Base-by-base conservation (phyloP, 2,329 filamentous ascomycete species). In the Thermomyces lanuginosus region DNA sequence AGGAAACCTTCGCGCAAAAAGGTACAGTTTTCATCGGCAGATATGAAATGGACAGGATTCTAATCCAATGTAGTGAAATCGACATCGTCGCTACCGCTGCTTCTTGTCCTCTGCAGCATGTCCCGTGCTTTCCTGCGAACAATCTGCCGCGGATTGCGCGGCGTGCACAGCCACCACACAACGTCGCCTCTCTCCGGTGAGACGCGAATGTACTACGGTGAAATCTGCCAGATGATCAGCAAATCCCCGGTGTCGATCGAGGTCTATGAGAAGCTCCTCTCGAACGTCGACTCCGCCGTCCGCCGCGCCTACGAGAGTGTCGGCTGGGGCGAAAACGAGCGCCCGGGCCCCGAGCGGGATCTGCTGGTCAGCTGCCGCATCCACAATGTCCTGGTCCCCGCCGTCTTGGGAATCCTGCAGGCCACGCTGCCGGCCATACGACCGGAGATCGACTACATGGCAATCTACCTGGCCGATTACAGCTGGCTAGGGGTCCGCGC, bases 401-500 rank as follows among this genome's bases (percentile, higher is more conserved):
- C 60, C 0, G 56, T 69, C 0, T 45, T 51, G 12, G 50, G 51
- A 4, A 46, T 72, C 2, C 45, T 72, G 1, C 57, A 52, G 1
- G 57, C 55, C 11, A 57, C 53, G 0, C 51, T 82, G 15, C 59
- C 58, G 0, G 58, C 61, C 11, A 64, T 84, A 28, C 61, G 66
- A 21, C 57, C 58, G 4, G 60, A 66, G 29, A 63, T 73, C 7
- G 71, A 89, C 37, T 64, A 70, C 15, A 66, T 73, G 6, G 64
- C 64, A 33, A 60, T 92, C 25, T 79, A 78, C 53, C 77, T 82
- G 50, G 68, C 69, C 25, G 70, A 89, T 44, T 80, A 73, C 29
- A 62, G 61, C 25, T 66, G 79, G 45, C 59, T 89, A 7, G 76
- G 76, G 4, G 58, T 81, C 8, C n/a, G n/a, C n/a, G 63, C 66